Evolutionary conservation across 2,329 filamentous ascomycete genomes (phyloP).

Genomic region (Cercospora zeae-maydis): DNA sequence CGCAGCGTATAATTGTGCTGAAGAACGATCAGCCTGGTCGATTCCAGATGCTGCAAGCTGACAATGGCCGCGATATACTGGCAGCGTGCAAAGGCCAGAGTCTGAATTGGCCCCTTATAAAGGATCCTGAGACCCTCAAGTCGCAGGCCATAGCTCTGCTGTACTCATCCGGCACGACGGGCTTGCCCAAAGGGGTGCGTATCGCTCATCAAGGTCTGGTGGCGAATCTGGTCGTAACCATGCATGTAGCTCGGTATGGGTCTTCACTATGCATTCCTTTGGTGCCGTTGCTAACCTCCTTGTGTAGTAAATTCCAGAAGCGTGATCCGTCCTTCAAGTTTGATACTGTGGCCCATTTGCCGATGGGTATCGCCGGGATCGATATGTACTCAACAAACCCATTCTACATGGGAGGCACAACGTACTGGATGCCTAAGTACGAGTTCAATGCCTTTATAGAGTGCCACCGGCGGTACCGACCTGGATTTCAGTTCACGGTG

Average conservation of each 20-base stretch:
- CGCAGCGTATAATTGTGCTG: slow-evolving; percentile 49
- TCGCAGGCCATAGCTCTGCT: slow-evolving; percentile 54
- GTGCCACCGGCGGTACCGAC: slow-evolving; percentile 49
- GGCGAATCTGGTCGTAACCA: slow-evolving; percentile 11
- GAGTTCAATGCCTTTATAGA: slow-evolving; percentile 55
- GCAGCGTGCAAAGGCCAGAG: slow-evolving; percentile 33
- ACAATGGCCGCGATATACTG: slow-evolving; percentile 46
- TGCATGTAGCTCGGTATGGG: slow-evolving; percentile 14
- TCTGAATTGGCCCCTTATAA: slow-evolving; percentile 54
- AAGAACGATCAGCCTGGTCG: slow-evolving; percentile 34
- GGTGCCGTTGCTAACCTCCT: background rate
- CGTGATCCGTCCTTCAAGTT: background rate
- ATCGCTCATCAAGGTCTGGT: slow-evolving; percentile 25
- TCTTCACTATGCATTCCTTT: slow-evolving; percentile 15
- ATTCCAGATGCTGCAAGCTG: slow-evolving; percentile 26
- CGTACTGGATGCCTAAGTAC: slow-evolving; percentile 63
- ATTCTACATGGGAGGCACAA: slow-evolving; percentile 39
- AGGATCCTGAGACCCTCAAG: slow-evolving; percentile 46
- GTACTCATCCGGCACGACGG: slow-evolving; percentile 47
- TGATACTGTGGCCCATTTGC: slow-evolving; percentile 38
- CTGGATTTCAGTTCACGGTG: slow-evolving; percentile 57
- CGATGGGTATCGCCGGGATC: slow-evolving; percentile 41
- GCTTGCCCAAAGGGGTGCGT: slow-evolving; percentile 40
- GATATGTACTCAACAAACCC: slow-evolving; percentile 41
- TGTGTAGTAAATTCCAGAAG: background rate